Conservation (phyloP, 2,329 filamentous ascomycete genomes). For the Fusarium mexicanum region DNA sequence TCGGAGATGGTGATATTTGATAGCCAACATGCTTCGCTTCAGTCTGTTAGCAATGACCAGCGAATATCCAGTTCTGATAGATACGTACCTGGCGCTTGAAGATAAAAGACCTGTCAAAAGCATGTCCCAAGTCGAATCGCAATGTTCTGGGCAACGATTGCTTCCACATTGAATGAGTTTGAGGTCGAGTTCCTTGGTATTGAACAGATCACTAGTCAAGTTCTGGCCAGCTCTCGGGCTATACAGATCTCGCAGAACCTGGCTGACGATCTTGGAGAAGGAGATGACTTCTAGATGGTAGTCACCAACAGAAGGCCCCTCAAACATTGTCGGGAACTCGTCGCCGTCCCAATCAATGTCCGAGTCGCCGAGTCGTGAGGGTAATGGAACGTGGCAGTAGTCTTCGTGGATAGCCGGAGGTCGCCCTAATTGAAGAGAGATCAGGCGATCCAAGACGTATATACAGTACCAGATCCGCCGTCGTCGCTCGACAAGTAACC, state of each 20-base stretch:
- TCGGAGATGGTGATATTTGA: neutral
- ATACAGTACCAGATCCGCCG: neutral
- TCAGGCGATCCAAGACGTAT: neutral
- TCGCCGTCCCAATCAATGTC: neutral
- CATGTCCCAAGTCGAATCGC: neutral
- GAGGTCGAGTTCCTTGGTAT: neutral
- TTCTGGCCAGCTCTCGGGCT: neutral
- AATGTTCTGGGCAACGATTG: neutral
- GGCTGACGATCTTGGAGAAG: neutral
- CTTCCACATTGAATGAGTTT: neutral
- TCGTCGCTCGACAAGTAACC: neutral
- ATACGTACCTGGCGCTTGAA: neutral
- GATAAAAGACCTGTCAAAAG: neutral
- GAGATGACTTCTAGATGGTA: neutral
- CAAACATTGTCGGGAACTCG: neutral
- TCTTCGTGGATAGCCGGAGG: neutral
- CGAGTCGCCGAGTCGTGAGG: fast-evolving
- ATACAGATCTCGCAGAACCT: neutral
- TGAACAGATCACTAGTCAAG: neutral
- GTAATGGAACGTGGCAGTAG: neutral
- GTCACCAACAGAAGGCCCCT: neutral
- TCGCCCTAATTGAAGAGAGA: neutral
- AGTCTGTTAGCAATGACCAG: fast-evolving
- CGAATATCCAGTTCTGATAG: fast-evolving
- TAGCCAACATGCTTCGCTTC: neutral